Evolutionary conservation across 306 rosid species (phyloP).

Genomic region (Cucurbita pepo): DNA sequence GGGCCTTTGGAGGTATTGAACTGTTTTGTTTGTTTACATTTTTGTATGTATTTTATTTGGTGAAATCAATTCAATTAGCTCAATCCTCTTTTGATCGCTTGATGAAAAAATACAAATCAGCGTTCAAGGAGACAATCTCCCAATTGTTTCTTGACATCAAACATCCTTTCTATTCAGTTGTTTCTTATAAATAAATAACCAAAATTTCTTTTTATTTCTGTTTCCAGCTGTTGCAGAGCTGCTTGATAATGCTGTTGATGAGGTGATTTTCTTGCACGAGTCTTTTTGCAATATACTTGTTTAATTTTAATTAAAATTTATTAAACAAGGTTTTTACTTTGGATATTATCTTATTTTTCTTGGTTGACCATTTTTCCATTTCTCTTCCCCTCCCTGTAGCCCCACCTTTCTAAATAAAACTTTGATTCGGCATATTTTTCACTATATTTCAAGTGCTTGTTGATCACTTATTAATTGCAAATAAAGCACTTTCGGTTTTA

Average conservation of each 20-base stretch:
- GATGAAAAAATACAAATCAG: too few relatives aligned
- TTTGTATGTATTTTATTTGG: neutral
- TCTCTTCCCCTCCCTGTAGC: neutral
- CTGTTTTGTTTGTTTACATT: neutral
- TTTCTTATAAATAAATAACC: neutral
- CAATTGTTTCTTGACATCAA: neutral
- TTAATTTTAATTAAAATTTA: neutral
- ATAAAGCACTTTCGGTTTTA: neutral
- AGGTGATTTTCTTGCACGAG: constrained; percentile 30
- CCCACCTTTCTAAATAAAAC: neutral
- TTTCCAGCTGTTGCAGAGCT: constrained; percentile 82
- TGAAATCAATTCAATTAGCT: too few relatives aligned
- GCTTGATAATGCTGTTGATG: constrained; percentile 89
- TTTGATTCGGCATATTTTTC: neutral
- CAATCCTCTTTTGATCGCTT: too few relatives aligned
- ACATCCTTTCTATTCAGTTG: neutral
- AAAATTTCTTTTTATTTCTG: neutral
- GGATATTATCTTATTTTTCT: neutral
- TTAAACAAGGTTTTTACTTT: neutral
- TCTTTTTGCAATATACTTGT: neutral
- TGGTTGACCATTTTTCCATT: neutral
- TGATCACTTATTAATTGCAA: neutral
- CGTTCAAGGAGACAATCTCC: neutral
- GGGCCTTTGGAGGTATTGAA: constrained; percentile 88
- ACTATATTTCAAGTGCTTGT: neutral